These are phyloP conservation scores for Talaromyces verruculosus DNA, from an alignment of 2,329 filamentous ascomycete species.

Conservation along the genomic window DNA sequence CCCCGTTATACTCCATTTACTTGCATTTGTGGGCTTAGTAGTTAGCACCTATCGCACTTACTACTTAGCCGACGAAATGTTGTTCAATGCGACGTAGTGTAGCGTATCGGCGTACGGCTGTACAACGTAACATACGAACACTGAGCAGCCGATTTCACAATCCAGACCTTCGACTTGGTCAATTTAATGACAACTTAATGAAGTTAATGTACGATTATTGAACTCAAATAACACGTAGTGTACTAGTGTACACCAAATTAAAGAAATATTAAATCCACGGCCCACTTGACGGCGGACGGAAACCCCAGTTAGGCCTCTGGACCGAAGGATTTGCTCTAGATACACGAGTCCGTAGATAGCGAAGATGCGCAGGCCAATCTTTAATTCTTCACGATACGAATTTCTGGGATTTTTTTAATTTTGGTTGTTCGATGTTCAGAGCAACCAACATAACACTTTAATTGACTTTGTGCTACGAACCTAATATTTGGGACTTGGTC, in stretches of 20 bases:
- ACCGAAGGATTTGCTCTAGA: background rate
- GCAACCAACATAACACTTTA: background rate
- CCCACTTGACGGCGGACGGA: slow-evolving; percentile 1
- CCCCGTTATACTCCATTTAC: background rate
- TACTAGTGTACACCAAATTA: background rate
- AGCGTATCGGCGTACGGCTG: background rate
- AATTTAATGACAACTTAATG: background rate
- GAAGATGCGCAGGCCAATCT: background rate
- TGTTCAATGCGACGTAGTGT: slow-evolving; percentile 1
- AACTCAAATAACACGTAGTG: background rate
- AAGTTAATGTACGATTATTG: slow-evolving; percentile 11
- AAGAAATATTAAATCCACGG: background rate
- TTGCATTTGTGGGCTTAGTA: background rate
- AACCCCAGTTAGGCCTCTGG: slow-evolving; percentile 1
- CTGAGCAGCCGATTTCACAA: background rate
- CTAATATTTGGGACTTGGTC: background rate
- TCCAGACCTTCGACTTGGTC: background rate
- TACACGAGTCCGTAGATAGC: background rate
- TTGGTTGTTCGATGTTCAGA: background rate
- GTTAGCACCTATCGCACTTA: background rate
- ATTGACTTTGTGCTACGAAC: background rate
- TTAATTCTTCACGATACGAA: background rate
- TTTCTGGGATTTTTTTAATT: background rate
- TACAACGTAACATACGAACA: background rate
- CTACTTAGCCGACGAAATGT: background rate